Percentiles rank a stretch among this genome's conserved stretches.
Evolutionary conservation across 768 basidiomycete genomes (phyloP).

Genomic region (Cystobasidium onofrii): DNA sequence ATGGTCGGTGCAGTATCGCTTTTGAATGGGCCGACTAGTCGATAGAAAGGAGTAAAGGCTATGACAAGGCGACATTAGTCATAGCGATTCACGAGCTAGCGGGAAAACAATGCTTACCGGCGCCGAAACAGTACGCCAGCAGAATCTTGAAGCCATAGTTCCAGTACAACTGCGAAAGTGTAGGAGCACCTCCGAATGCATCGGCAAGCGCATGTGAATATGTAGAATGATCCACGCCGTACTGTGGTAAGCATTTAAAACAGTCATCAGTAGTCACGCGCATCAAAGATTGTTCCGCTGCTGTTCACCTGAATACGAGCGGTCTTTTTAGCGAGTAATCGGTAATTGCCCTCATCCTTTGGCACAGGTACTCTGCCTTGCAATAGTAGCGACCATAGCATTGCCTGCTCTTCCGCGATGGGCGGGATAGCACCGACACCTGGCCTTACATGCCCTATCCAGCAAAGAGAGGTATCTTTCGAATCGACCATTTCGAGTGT

Average conservation of each 20-base stretch:
- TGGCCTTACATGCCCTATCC: constrained; percentile 47
- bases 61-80: constrained; percentile 46
- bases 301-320: constrained; percentile 49
- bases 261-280: too few relatives aligned
- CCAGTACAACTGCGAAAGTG: constrained; percentile 51
- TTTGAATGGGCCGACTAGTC: constrained; percentile 54
- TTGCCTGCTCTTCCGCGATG: constrained; percentile 57
- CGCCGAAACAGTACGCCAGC: constrained; percentile 53
- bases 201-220: constrained; percentile 57
- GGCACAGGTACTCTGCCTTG: constrained; percentile 50
- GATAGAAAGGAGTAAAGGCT: constrained; percentile 57
- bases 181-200: constrained; percentile 55
- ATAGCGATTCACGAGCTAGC: constrained; percentile 46
- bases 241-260: constrained; percentile 43
- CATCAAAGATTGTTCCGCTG: too few relatives aligned
- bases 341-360: constrained; percentile 52
- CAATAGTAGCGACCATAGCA: constrained; percentile 55
- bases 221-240: constrained; percentile 52
- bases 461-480: constrained; percentile 43
- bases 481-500: constrained; percentile 41
- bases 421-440: constrained; percentile 45
- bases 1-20: constrained; percentile 49
- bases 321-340: constrained; percentile 52
- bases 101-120: background rate
- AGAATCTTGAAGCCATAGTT: constrained; percentile 53